Conservation (phyloP, 2,329 filamentous ascomycete species). For the Pseudogymnoascus verrucosus region DNA sequence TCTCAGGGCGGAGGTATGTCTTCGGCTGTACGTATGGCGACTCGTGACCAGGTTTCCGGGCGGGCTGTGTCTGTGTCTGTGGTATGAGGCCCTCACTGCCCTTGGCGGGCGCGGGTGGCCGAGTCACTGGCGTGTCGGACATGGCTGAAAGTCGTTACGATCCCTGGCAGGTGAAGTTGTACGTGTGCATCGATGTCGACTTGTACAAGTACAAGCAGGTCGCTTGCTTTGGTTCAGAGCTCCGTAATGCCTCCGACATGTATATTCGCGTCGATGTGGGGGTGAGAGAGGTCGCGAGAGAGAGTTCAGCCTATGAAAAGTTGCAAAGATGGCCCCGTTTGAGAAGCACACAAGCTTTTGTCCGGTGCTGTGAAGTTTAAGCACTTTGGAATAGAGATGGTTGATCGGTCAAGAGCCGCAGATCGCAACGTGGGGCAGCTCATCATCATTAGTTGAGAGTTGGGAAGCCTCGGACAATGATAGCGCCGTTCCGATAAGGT, state of each 20-base stretch:
- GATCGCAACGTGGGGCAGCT: slow-evolving; percentile 7
- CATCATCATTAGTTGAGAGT: slow-evolving; percentile 1
- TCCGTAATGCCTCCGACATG: slow-evolving; percentile 5
- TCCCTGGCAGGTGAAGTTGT: slow-evolving; percentile 13
- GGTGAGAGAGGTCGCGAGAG: neutral
- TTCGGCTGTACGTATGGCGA: slow-evolving; percentile 27
- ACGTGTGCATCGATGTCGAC: slow-evolving; percentile 13
- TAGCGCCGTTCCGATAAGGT: slow-evolving; percentile 1
- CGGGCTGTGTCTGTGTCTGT: slow-evolving; percentile 23
- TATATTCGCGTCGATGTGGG: neutral
- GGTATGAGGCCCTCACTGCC: slow-evolving; percentile 15
- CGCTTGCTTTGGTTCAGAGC: slow-evolving; percentile 8
- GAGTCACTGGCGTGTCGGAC: slow-evolving; percentile 28
- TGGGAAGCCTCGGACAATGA: slow-evolving; percentile 4
- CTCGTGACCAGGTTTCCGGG: slow-evolving; percentile 25
- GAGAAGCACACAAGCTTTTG: neutral
- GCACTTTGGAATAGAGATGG: neutral
- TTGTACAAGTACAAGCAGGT: slow-evolving; percentile 4
- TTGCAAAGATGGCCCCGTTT: neutral
- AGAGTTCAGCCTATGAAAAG: neutral
- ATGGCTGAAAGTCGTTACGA: slow-evolving; percentile 18
- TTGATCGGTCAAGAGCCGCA: slow-evolving; percentile 2
- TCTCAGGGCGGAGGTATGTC: slow-evolving; percentile 28
- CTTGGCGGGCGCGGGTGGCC: slow-evolving; percentile 22
- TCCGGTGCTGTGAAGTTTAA: neutral